phyloP scores from a whole-genome alignment of 306 rosid genomes.

The Echinosophora koreensis region DNA sequence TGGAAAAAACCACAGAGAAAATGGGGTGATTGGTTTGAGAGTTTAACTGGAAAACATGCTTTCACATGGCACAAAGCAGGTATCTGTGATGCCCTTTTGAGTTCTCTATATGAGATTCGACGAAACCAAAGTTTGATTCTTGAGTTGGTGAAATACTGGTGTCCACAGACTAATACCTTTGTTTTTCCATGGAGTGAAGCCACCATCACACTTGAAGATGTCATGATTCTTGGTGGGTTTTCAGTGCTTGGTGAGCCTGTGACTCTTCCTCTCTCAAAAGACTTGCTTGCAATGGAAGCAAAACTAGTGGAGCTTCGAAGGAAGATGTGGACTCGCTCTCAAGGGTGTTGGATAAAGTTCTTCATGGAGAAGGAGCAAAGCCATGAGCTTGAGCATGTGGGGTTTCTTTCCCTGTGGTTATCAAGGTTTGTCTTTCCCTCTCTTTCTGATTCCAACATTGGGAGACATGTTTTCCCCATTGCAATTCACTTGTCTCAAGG shows the following conservation, averaged over 20 bases:
- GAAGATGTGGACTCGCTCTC: not conserved
- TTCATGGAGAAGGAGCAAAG: constrained; percentile 46
- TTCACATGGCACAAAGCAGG: constrained; percentile 46
- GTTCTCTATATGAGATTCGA: constrained; percentile 39
- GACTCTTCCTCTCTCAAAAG: constrained; percentile 18
- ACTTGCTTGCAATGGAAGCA: constrained; percentile 21
- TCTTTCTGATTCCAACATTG: not conserved
- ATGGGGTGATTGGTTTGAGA: constrained; percentile 47
- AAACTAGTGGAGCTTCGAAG: not conserved
- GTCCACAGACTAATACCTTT: constrained; percentile 54
- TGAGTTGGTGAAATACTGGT: constrained; percentile 50
- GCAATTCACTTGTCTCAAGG: constrained; percentile 41
- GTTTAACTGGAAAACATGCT: constrained; percentile 16
- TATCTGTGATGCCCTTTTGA: constrained; percentile 50
- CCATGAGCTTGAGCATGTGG: constrained; percentile 56
- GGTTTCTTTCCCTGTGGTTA: constrained; percentile 58
- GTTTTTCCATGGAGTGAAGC: constrained; percentile 64
- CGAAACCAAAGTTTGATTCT: constrained; percentile 36
- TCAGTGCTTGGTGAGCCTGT: constrained; percentile 51
- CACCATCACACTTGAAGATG: constrained; percentile 59
- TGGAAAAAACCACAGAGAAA: constrained; percentile 41
- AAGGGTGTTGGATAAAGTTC: constrained; percentile 44
- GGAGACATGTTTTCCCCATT: constrained; percentile 10
- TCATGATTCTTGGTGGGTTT: constrained; percentile 53
- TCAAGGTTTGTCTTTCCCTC: constrained; percentile 45